Percentiles rank a stretch among this genome's conserved stretches.
Conservation (phyloP, 352 stramenopile genomes). For the Phytophthora agathidicida region DNA sequence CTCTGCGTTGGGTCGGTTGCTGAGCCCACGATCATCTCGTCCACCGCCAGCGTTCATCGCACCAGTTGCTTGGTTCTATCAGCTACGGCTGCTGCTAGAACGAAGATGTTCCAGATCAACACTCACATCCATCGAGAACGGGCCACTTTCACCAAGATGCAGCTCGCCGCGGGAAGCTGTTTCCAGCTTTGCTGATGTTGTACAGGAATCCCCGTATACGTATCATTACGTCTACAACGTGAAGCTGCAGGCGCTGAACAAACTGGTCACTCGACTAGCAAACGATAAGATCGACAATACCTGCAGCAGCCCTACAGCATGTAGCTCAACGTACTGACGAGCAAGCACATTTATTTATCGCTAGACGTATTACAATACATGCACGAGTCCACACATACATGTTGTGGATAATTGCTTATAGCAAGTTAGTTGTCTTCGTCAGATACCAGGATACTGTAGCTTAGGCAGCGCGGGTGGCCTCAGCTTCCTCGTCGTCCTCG, state of each 20-base stretch:
- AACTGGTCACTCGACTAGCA: constrained; percentile 23
- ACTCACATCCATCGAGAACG: constrained; percentile 6
- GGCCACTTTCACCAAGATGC: not conserved
- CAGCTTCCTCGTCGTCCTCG: constrained; percentile 12
- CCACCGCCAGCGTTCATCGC: constrained; percentile 34
- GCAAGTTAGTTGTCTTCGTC: constrained; percentile 15
- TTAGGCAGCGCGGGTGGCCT: constrained; percentile 26
- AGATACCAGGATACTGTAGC: too few species aligned
- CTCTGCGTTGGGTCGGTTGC: constrained; percentile 8
- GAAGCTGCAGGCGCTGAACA: constrained; percentile 34
- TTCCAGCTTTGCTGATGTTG: constrained; percentile 1
- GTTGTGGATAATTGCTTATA: constrained; percentile 20
- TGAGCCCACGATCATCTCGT: constrained; percentile 1
- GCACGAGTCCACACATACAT: constrained; percentile 11
- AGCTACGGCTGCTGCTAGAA: constrained; percentile 39
- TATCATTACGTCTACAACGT: constrained; percentile 36
- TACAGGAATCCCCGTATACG: constrained; percentile 18
- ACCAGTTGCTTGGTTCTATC: constrained; percentile 44
- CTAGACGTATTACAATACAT: constrained; percentile 27
- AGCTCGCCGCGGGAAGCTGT: not conserved
- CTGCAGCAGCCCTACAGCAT: constrained; percentile 4
- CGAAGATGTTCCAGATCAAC: constrained; percentile 21
- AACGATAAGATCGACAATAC: constrained; percentile 22
- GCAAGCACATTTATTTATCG: constrained; percentile 25
- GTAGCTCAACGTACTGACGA: constrained; percentile 7